Evolutionary conservation across 148 eudicot genomes (phyloP), one percentile per base, ranked within the genome.

Genomic region (Chenopodium album): DNA sequence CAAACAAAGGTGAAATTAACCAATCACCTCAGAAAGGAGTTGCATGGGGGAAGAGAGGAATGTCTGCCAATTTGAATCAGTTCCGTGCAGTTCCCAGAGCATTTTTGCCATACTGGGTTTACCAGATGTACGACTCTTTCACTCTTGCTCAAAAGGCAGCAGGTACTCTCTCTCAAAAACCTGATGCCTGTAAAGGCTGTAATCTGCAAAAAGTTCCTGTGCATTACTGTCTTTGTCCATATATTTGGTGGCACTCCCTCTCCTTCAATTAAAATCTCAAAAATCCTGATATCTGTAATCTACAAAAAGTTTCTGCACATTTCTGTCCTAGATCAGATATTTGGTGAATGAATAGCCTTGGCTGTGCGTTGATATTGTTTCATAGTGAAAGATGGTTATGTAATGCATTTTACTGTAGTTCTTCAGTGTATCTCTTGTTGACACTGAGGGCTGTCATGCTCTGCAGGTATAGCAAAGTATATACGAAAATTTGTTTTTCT

Each of bases 61-160:
- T 69, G 62, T 41, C 37, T 52, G 29, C 79, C 23, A 37, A 75
- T 23, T 54, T 86, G 71, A 85, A 82, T 79, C 84, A 82, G 52
- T 76, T 90, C 44, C 89, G 87, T 41, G 88, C 86, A 84, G 93
- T 79, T 77, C 83, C 94, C 66, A 90, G 89, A 81, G 95, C 99
- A 68, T 96, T 88, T 77, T 96, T 89, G 97, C 99, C 99, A 23
- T 80, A 85, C 54, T 94, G 99, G 99, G 95, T 92, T 81, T 96
- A 96, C 76, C 90, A 82, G 68, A 92, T 91, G 99, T 87, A 90
- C 80, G 99, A 96, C 85, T 94, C 98, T 17, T 94, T 85, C 81
- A 83, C 82, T 78, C 93, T 96, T 77, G 99, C 98, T 76, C 89
- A 89, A 83, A 90, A 80, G 84, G 92, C 90, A 34, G 97, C 97